These are phyloP conservation scores for Phytophthora sojae DNA, from an alignment of 352 stramenopile genomes.

Conservation along the genomic window DNA sequence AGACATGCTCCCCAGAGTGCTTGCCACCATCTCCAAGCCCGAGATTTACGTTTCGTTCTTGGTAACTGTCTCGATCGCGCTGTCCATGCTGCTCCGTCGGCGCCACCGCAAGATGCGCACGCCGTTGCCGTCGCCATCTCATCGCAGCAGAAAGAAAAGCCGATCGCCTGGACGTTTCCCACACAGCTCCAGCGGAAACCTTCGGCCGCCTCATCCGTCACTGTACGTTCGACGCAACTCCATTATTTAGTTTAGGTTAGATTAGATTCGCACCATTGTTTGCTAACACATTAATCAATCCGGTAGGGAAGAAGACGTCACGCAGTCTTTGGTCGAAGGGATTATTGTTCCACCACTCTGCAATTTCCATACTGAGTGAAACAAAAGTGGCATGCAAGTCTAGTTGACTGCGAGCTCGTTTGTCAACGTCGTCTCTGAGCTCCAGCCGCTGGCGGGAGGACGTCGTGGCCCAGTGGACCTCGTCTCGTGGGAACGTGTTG, in stretches of 20 bases:
- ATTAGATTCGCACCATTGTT: neutral
- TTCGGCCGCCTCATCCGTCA: constrained; percentile 31
- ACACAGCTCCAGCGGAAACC: constrained; percentile 24
- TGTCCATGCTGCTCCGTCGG: neutral
- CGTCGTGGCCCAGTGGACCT: too few relatives aligned
- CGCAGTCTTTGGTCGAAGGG: too few relatives aligned
- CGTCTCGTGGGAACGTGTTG: too few relatives aligned
- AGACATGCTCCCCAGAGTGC: constrained; percentile 1
- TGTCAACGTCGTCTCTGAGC: too few relatives aligned
- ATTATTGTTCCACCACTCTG: too few relatives aligned
- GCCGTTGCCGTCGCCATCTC: neutral
- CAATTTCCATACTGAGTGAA: too few relatives aligned
- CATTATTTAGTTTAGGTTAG: constrained; percentile 46
- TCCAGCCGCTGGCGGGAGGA: too few relatives aligned
- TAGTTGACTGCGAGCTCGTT: too few relatives aligned
- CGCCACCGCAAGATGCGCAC: neutral
- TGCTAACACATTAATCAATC: too few relatives aligned
- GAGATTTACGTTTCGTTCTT: constrained; percentile 4
- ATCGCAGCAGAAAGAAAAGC: constrained; percentile 34
- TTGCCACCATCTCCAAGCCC: constrained; percentile 1
- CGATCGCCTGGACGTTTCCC: constrained; percentile 23
- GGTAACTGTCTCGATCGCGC: neutral
- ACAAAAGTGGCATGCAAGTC: too few relatives aligned
- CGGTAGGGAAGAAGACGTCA: too few relatives aligned
- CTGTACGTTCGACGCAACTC: constrained; percentile 53